Base-by-base conservation (phyloP, 2,329 filamentous ascomycete species). In the Hymenoscyphus repandus region DNA sequence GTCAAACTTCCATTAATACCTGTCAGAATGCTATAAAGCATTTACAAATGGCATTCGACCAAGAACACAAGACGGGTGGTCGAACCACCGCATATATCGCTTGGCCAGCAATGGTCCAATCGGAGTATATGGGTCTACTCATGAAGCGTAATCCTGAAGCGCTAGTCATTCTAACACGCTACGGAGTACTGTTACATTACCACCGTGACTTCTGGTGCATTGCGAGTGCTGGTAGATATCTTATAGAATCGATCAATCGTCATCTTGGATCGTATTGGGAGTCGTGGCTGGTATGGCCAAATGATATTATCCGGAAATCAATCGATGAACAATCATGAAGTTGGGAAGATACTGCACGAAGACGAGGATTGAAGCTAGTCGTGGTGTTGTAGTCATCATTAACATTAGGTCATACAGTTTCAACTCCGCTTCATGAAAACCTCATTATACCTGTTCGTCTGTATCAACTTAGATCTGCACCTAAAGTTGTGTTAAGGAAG, bases 131-230 rank as follows among this genome's bases (percentile, higher is more conserved):
- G n/a, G 48, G 45, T 5, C 41, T 68, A 31, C 50, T 70, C 7
- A 56, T 58, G 5, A 47, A 55, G 39, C 58, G 58, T 27, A 54
- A 57, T 18, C 62, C 66, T 0, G 68, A 70, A 47, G 67, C 67
- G 4, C 52, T 71, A 34, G 55, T 65, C 2, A 57, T 71, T 22
- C 52, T 71, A 13, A 64, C 66, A 13, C 58, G 67, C 44, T 71
- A 69, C 50, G 66, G 64, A 4, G 53, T 66, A 6, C 50, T 69
- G 39, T 47, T 71, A 18, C 62, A 69, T 51, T 49, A 42, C n/a
- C 36, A 52, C 34, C 45, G 59, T 22, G 18, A 54, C 5, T 50
- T 54, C 6, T 61, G 61, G 61, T 27, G 60, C 6, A 50, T 61
- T 45, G 58, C 55, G 12, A 51, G 57, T 27, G 49, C 49, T 17